Evolutionary conservation across 345 rosid genomes (phyloP), one percentile per base, ranked within the genome.

Genomic region (Eutrema yunnanense): DNA sequence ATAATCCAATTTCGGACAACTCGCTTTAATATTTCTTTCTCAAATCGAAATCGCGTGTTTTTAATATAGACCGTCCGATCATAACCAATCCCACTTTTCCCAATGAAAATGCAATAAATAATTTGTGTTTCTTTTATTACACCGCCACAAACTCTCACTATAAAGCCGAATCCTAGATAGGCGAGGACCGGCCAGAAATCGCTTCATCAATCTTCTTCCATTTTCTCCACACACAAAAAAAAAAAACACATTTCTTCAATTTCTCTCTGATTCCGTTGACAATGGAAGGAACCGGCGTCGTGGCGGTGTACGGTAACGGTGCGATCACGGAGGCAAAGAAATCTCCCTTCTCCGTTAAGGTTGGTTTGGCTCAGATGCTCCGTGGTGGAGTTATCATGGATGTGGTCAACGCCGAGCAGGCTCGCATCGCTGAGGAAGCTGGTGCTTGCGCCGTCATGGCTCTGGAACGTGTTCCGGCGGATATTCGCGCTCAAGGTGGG

Each of bases 401-500:
- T 69, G 96, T 89, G n/a, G 88, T 87, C 74, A 87, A 63, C 73
- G 73, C 92, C 14, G 90, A 89, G 36, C 92, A 89, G 53, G 96
- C 96, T 13, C 84, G 90, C 6, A 55, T 89, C 70, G 96, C 96
- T 4, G 92, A 89, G 73, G 90, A 86, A 67, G 92, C 92, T 6
- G 95, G 92, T 12, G 95, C 94, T 13, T 88, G 89, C 54, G 92
- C 92, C 32, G 96, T 89, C 76, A 87, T 89, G 96, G 96, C 92
- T 49, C 52, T 87, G 7, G 96, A 89, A 65, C 90, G 88, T 11
- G 92, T 87, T 33, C 96, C 90, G 0, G 92, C 92, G 0, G 96
- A 89, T 43, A 87, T 87, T 57, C 87, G 92, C 4, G 76, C 92
- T 6, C 92, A 86, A 50, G 92, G 95, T 34, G 96, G 92, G 47